Percentiles rank a stretch among this genome's conserved stretches.
These are phyloP conservation scores for Solanum pinnatisectum DNA, from an alignment of 257 asterid species.

Conservation along the genomic window DNA sequence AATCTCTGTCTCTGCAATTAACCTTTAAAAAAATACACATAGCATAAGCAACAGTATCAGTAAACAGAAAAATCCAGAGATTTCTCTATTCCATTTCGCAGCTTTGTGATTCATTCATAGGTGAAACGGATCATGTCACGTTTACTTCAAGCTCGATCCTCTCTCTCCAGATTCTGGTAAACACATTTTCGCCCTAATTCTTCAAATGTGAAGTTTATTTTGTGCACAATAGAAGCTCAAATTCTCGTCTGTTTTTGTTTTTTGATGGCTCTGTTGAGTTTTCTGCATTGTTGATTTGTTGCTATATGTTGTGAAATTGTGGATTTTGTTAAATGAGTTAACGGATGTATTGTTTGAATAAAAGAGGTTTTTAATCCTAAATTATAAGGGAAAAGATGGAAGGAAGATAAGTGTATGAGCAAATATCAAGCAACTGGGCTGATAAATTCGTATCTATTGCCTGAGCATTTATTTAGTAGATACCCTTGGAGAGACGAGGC, in stretches of 20 bases:
- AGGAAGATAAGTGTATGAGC: background rate
- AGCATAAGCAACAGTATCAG: background rate
- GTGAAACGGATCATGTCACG: slow-evolving; percentile 44
- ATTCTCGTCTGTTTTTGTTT: background rate
- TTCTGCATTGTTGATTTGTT: background rate
- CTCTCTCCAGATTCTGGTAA: slow-evolving; percentile 44
- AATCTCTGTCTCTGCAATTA: background rate
- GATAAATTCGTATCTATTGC: background rate
- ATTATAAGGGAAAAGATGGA: background rate
- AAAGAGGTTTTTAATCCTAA: background rate
- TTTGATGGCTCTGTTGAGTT: background rate
- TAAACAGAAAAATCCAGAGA: background rate
- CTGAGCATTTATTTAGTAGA: background rate
- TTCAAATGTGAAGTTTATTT: background rate
- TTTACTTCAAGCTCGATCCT: slow-evolving; percentile 42
- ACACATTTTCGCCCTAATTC: slow-evolving; percentile 4
- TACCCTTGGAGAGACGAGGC: background rate
- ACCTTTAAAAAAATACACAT: background rate
- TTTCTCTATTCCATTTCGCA: background rate
- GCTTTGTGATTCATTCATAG: background rate
- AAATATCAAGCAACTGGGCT: background rate
- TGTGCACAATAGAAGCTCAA: background rate
- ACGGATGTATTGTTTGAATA: background rate
- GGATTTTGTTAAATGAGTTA: background rate
- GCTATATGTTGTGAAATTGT: background rate